Percentiles rank a stretch among this genome's conserved stretches.
These are phyloP conservation scores for Cardiosporidium cionae DNA, from an alignment of 169 alveolate species.

Conservation along the genomic window DNA sequence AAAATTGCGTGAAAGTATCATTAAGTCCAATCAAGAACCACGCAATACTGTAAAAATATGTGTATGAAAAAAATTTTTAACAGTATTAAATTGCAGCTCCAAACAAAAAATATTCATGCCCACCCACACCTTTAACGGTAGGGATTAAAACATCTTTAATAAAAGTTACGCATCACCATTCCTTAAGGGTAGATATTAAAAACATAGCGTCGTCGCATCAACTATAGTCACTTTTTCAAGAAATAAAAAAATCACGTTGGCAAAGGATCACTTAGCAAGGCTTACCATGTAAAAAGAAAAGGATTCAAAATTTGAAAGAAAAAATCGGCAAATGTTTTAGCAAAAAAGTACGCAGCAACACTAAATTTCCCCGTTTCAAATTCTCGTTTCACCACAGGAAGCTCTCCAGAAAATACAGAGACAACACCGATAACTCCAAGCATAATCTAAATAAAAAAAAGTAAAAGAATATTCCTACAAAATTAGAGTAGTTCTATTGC, in stretches of 20 bases:
- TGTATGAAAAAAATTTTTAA: background rate
- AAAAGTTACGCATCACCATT: too few species aligned
- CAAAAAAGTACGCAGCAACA: slow-evolving; percentile 24
- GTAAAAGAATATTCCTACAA: too few species aligned
- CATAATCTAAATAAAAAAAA: slow-evolving; percentile 19
- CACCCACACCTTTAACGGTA: too few species aligned
- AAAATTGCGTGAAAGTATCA: slow-evolving; percentile 17
- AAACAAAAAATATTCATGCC: too few species aligned
- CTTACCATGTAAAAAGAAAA: slow-evolving; percentile 27
- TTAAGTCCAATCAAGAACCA: slow-evolving; percentile 32
- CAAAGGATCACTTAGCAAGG: too few species aligned
- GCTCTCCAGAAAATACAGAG: slow-evolving; percentile 29
- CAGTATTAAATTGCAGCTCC: background rate
- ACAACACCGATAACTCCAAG: slow-evolving; percentile 27
- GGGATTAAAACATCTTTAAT: too few species aligned
- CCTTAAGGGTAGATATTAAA: too few species aligned
- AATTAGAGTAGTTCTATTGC: too few species aligned
- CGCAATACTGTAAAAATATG: slow-evolving; percentile 15
- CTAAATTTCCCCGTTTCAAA: slow-evolving; percentile 24
- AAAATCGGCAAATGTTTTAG: slow-evolving; percentile 24
- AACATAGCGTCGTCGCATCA: too few species aligned
- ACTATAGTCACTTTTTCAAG: too few species aligned
- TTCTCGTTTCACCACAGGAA: slow-evolving; percentile 27
- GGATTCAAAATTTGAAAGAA: slow-evolving; percentile 27
- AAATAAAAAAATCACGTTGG: too few species aligned